Percentiles rank a stretch among this genome's conserved stretches.
Evolutionary conservation across 441 rosid species (phyloP).

Genomic region (Croton setiger): DNA sequence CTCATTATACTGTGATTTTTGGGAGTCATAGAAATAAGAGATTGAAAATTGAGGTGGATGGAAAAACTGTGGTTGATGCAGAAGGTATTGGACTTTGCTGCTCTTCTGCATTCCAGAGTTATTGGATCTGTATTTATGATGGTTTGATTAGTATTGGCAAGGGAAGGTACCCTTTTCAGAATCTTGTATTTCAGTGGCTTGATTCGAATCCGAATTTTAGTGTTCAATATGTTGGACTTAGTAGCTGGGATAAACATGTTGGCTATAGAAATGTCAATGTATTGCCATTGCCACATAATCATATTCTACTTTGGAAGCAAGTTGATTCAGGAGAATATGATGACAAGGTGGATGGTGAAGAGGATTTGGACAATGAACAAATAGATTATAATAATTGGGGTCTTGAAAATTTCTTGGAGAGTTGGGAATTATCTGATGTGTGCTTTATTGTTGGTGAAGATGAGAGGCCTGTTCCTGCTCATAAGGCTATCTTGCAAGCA

Average conservation of each 20-base stretch:
- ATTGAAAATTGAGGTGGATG: conserved; percentile 91
- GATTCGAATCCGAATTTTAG: conserved; percentile 81
- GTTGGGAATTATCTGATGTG: conserved; percentile 72
- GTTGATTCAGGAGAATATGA: conserved; percentile 57
- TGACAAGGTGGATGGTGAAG: conserved; percentile 48
- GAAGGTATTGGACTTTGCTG: conserved; percentile 78
- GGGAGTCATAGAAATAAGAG: conserved; percentile 93
- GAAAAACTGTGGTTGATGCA: conserved; percentile 78
- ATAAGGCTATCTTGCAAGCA: conserved; percentile 80
- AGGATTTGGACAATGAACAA: conserved; percentile 41
- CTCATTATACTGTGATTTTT: conserved; percentile 92
- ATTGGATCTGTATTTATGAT: conserved; percentile 94
- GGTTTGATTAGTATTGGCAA: conserved; percentile 88
- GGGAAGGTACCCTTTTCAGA: conserved; percentile 98
- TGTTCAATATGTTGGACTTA: conserved; percentile 86
- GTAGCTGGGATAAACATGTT: conserved; percentile 99
- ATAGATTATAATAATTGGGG: conserved; percentile 70
- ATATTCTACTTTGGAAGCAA: conserved; percentile 83
- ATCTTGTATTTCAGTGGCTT: conserved; percentile 85
- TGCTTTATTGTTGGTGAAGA: conserved; percentile 67
- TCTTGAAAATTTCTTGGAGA: conserved; percentile 74
- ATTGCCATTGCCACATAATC: conserved; percentile 75
- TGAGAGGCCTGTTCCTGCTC: conserved; percentile 73
- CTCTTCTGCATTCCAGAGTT: conserved; percentile 80
- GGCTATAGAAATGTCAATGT: conserved; percentile 95